Percentiles rank a stretch among this genome's conserved stretches.
These are phyloP conservation scores for Anthracocystis panici-leucophaei DNA, from an alignment of 1,284 basidiomycete species.

Conservation along the genomic window DNA sequence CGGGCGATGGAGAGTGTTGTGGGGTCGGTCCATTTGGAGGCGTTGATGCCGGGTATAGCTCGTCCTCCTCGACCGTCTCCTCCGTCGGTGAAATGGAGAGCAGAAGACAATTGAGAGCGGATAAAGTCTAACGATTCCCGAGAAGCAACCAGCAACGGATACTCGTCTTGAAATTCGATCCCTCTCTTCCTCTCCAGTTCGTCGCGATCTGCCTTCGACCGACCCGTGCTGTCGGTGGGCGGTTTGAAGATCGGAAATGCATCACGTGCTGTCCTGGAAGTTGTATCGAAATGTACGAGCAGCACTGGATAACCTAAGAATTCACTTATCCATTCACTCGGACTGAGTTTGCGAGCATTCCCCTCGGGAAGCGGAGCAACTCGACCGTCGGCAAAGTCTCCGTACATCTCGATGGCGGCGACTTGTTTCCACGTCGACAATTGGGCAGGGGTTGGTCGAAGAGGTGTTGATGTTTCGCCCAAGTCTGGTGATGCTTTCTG, in stretches of 20 bases:
- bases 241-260: conserved; percentile 61
- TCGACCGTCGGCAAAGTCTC: conserved; percentile 52
- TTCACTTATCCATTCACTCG: conserved; percentile 54
- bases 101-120: conserved; percentile 32
- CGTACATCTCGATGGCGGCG: conserved; percentile 48
- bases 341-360: background rate
- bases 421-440: conserved; percentile 31
- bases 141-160: conserved; percentile 57
- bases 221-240: conserved; percentile 15
- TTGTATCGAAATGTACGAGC: conserved; percentile 56
- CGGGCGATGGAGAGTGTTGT: conserved; percentile 33
- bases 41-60: conserved; percentile 21
- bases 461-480: conserved; percentile 26
- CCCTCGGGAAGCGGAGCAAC: conserved; percentile 17
- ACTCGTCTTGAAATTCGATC: conserved; percentile 61
- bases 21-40: conserved; percentile 10
- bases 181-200: conserved; percentile 41
- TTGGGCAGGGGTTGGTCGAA: conserved; percentile 16
- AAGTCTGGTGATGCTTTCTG: background rate
- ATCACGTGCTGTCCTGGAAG: conserved; percentile 16
- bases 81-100: background rate
- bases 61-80: conserved; percentile 25
- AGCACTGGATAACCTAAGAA: conserved; percentile 56
- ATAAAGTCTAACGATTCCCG: conserved; percentile 40
- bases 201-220: conserved; percentile 1